Evolutionary conservation across 352 stramenopile species (phyloP).

Genomic region (Phytophthora pseudosyringae): DNA sequence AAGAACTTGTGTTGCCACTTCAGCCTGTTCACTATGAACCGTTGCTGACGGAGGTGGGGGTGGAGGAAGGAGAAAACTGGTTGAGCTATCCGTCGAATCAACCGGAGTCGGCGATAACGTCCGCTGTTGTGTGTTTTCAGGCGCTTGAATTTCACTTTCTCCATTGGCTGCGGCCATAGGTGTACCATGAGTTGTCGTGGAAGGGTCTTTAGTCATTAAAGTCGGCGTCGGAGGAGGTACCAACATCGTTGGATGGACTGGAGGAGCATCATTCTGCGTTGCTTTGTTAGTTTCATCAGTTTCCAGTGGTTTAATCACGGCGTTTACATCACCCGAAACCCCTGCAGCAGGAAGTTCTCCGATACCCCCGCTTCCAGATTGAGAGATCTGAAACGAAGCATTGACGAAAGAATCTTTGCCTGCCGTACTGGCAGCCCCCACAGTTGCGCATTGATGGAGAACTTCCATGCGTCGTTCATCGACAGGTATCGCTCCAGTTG

Average conservation of each 20-base stretch:
- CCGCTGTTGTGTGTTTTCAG: neutral
- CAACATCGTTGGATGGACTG: constrained; percentile 2
- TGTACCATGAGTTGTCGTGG: neutral
- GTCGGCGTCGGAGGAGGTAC: constrained; percentile 20
- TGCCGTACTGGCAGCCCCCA: constrained; percentile 46
- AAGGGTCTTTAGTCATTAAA: neutral
- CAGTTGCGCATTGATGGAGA: constrained; percentile 77
- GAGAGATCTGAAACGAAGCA: constrained; percentile 42
- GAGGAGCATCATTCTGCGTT: neutral
- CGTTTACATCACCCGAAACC: neutral
- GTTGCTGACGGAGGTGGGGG: constrained; percentile 26
- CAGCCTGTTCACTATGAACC: constrained; percentile 1
- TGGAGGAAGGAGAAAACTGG: constrained; percentile 7
- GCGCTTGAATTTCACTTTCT: constrained; percentile 2
- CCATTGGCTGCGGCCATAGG: neutral
- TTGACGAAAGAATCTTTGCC: constrained; percentile 61
- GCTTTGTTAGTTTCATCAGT: neutral
- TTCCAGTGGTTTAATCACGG: neutral
- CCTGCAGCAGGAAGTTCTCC: constrained; percentile 5
- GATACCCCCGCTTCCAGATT: constrained; percentile 20
- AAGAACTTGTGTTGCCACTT: neutral
- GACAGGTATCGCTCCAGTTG: constrained; percentile 44
- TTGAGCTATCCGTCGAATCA: neutral
- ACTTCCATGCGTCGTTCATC: constrained; percentile 59
- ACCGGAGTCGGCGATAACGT: neutral